Conservation (phyloP, 257 asterid genomes). For the Lycium barbarum region DNA sequence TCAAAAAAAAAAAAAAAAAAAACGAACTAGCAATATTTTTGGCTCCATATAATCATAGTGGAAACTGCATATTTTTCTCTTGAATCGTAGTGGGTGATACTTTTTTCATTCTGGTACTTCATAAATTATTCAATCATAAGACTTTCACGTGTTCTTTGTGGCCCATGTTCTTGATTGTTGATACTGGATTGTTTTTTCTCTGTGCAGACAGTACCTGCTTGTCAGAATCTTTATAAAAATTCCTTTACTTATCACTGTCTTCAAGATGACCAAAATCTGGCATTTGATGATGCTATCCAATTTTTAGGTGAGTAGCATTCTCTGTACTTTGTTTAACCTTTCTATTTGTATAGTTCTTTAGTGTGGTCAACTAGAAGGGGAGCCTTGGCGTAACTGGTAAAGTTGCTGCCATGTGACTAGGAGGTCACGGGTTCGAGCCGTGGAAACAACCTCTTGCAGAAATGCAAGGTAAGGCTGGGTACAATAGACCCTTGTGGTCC, state of each 20-base stretch:
- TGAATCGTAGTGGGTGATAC: not conserved
- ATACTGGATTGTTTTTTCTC: not conserved
- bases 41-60: not conserved
- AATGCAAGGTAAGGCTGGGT: too few relatives aligned
- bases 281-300: conserved; percentile 81
- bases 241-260: conserved; percentile 88
- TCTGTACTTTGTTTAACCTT: conserved; percentile 13
- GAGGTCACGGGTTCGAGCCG: too few relatives aligned
- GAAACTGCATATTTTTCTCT: not conserved
- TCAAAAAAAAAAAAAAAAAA: too few relatives aligned
- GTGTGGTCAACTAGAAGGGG: not conserved
- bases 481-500: too few relatives aligned
- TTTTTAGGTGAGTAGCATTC: conserved; percentile 66
- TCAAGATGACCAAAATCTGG: conserved; percentile 66
- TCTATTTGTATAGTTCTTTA: not conserved
- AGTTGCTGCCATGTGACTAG: too few relatives aligned
- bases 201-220: conserved; percentile 84
- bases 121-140: not conserved
- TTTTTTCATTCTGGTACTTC: not conserved
- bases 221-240: conserved; percentile 84
- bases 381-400: too few relatives aligned
- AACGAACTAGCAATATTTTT: not conserved
- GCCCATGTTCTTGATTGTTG: conserved; percentile 23
- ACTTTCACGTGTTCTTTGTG: not conserved
- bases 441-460: too few relatives aligned